phyloP scores from a whole-genome alignment of 2,329 filamentous ascomycete species.

The Karstenula rhodostoma region DNA sequence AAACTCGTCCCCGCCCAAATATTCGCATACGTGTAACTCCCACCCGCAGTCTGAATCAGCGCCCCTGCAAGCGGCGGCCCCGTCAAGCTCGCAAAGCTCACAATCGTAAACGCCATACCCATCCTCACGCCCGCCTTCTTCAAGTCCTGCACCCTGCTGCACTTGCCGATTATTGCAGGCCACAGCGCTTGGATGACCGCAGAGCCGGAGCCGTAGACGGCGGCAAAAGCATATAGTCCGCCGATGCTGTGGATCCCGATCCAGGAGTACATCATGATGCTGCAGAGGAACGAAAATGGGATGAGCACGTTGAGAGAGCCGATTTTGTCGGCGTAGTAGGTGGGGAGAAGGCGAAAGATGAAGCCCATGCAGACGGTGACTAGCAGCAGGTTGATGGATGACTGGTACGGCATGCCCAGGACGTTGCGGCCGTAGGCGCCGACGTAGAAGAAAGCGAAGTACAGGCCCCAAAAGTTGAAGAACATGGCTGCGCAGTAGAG shows the following conservation, averaged over 20 bases:
- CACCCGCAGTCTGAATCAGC: constrained; percentile 38
- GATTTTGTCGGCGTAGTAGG: constrained; percentile 48
- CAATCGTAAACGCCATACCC: constrained; percentile 49
- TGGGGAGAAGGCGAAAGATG: constrained; percentile 59
- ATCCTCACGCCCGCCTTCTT: constrained; percentile 46
- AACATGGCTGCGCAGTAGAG: constrained; percentile 49
- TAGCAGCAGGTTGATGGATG: constrained; percentile 64
- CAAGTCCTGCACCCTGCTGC: constrained; percentile 45
- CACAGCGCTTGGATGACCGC: constrained; percentile 43
- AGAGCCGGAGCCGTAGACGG: constrained; percentile 39
- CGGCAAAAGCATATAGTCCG: constrained; percentile 41
- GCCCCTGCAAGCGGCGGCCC: constrained; percentile 48
- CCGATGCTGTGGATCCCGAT: constrained; percentile 36
- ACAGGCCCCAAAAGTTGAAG: constrained; percentile 49
- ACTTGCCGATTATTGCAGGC: constrained; percentile 34
- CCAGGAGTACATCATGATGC: constrained; percentile 53
- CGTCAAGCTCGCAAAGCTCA: constrained; percentile 46
- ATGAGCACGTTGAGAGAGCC: constrained; percentile 60
- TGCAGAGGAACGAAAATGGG: constrained; percentile 57
- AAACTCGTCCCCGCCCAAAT: constrained; percentile 45
- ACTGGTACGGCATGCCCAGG: constrained; percentile 57
- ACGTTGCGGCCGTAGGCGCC: constrained; percentile 53
- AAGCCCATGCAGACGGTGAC: constrained; percentile 59
- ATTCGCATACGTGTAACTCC: constrained; percentile 47
- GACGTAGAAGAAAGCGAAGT: constrained; percentile 58